Percentiles rank a stretch among this genome's conserved stretches.
These are phyloP conservation scores for Termitomyces sp. DNA, from an alignment of 768 basidiomycete species.

Conservation along the genomic window DNA sequence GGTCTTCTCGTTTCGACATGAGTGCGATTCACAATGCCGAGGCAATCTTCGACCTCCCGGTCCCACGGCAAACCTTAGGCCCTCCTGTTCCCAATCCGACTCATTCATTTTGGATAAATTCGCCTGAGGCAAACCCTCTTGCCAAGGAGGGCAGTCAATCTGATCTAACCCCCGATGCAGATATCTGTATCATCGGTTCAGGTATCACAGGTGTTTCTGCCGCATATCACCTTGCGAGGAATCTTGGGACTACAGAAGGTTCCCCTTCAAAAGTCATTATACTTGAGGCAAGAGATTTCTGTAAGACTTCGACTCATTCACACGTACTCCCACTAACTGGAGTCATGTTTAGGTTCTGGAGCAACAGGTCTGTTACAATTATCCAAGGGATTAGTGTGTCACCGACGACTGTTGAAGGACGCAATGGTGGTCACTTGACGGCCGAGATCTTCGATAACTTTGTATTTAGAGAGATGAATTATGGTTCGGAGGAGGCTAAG, in stretches of 20 bases:
- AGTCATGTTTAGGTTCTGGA: slow-evolving; percentile 48
- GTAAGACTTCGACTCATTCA: slow-evolving; percentile 38
- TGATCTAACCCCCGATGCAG: slow-evolving; percentile 49
- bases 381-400: not conserved
- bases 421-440: slow-evolving; percentile 77
- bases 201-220: slow-evolving; percentile 74
- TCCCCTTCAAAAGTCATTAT: slow-evolving; percentile 31
- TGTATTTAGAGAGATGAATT: slow-evolving; percentile 22
- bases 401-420: slow-evolving; percentile 33
- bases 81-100: slow-evolving; percentile 62
- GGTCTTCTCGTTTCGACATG: not conserved
- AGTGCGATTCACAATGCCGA: slow-evolving; percentile 1
- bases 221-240: slow-evolving; percentile 63
- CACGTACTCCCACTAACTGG: not conserved
- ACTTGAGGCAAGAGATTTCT: slow-evolving; percentile 83
- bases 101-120: slow-evolving; percentile 67
- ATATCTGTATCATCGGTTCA: slow-evolving; percentile 75
- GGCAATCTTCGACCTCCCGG: slow-evolving; percentile 6
- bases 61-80: not conserved
- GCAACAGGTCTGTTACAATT: slow-evolving; percentile 54
- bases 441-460: slow-evolving; percentile 46
- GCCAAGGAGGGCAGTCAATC: slow-evolving; percentile 63
- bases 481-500: slow-evolving; percentile 51
- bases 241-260: slow-evolving; percentile 13
- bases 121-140: slow-evolving; percentile 58